Evolutionary conservation across 2,329 filamentous ascomycete genomes (phyloP), one percentile per base, ranked within the genome.

Genomic region (Pseudophaeomoniella oleicola): DNA sequence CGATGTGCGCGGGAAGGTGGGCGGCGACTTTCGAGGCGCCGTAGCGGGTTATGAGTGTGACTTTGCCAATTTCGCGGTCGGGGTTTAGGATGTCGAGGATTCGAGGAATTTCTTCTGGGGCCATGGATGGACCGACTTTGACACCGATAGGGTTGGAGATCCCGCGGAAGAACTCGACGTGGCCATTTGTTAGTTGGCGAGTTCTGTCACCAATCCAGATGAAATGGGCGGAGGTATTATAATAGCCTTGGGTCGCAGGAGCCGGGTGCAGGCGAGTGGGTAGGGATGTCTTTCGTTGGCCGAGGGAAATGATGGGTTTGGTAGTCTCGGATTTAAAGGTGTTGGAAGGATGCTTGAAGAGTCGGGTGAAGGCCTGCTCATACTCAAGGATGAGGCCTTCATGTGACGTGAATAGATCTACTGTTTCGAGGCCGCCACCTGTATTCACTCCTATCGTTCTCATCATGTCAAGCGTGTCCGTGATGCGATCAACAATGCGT

Each of bases 141-240:
- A 98, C 79, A 42, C 90, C 90, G 48, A 98, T 84, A 1, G 90
- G 90, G 62, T 98, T 98, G 50, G 84, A 80, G 46, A 98, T 81
- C 40, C 90, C 90, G 32, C 90, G 81, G 71, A 96, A 93, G 68
- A 92, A 98, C 61, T 98, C 90, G 43, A 98, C 81, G 58, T 98
- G 90, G 0, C 81, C 88, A 48, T 88, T 84, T 53, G 90, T 81
- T 32, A 94, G 75, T 60, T 96, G 88, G 33, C 90, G 76, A 2
- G 90, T 98, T 45, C 90, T 82, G 59, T 98, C 90, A 37, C 90
- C 90, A 49, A 98, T 92, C 90, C 90, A 98, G 56, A 98, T 72
- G 65, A 98, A 96, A 56, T 98, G 90, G 0, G 85, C 84, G 3
- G 85, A 93, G 0, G 88, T 96, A 60, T 94, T 81, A 64, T 92